Base-by-base conservation (phyloP, 768 basidiomycete genomes). In the Tulasnella sp. region DNA sequence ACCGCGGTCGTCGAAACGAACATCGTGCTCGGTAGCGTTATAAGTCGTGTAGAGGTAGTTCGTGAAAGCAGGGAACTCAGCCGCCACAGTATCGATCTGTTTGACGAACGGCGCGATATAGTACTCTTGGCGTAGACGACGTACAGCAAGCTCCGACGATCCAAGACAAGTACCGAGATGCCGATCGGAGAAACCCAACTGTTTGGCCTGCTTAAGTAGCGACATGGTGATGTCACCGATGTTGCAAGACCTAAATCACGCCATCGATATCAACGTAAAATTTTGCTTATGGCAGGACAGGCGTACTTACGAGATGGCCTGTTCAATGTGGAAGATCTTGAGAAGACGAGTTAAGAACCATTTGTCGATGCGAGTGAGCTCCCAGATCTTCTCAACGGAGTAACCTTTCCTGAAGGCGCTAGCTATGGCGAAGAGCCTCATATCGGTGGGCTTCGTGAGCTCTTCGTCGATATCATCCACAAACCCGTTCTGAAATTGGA, bases 1-100 rank as follows among this genome's bases (percentile, higher is more conserved):
- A 64, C 95, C 96, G 60, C 86, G 80, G 68, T 99, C 96, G 51
- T 83, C 72, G 75, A 99, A 99, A 4, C 75, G 70, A 65, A 98
- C 73, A 70, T 97, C 95, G 70, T 98, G 91, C 69, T 95, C 91
- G 63, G 85, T 75, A n/a, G 87, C 95, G 67, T 95, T 97, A 76
- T 98, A 98, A 0, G 94, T 96, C 44, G 87, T 96, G 75, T 99
- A 98, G 47, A 99, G 84, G 72, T 98, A 98, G 76, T 99, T 99
- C 58, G 96, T 98, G 77, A 86, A 91, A 0, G 94, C 93, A 1
- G 96, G 95, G 81, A 97, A 99, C 69, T 98, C 94, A 27, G 96
- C 95, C 10, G 96, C 96, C 58, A 98, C 94, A 0, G 96, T 98
- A 67, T 99, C 96, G 70, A 97, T 99, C 70, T 98, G 95, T 77